Conservation (phyloP, 2,329 filamentous ascomycete genomes). For the Fusarium agapanthi region DNA sequence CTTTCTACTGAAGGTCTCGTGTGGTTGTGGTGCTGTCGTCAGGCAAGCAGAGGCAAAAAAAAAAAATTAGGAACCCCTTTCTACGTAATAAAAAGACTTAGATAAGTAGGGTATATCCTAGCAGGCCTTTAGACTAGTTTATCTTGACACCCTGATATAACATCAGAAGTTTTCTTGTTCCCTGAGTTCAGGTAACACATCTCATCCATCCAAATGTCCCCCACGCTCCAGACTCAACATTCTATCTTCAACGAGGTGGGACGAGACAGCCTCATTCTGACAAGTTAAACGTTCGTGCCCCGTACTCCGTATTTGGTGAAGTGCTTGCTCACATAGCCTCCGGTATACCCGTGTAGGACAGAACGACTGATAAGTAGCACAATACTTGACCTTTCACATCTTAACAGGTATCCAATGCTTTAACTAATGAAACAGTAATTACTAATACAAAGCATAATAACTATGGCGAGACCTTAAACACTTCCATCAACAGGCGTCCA, state of each 20-base stretch:
- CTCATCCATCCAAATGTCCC: not conserved
- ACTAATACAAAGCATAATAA: not conserved
- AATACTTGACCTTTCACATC: not conserved
- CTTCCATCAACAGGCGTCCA: not conserved
- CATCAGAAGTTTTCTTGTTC: not conserved
- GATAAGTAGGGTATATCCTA: not conserved
- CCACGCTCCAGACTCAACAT: not conserved
- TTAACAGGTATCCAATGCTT: not conserved
- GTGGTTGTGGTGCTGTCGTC: not conserved
- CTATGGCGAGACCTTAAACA: not conserved
- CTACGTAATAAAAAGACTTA: not conserved
- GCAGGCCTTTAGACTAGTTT: not conserved
- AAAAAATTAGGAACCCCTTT: not conserved
- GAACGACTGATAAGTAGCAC: not conserved
- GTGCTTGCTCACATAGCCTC: not conserved
- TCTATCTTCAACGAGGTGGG: not conserved
- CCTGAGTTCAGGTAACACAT: not conserved
- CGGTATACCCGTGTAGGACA: not conserved
- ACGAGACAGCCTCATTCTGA: not conserved
- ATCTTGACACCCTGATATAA: not conserved
- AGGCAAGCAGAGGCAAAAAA: not conserved
- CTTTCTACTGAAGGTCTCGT: not conserved
- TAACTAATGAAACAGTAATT: not conserved
- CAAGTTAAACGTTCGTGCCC: not conserved
- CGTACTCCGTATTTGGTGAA: not conserved